Base-by-base conservation (phyloP, 2,329 filamentous ascomycete species). In the Aspergillus chevalieri region DNA sequence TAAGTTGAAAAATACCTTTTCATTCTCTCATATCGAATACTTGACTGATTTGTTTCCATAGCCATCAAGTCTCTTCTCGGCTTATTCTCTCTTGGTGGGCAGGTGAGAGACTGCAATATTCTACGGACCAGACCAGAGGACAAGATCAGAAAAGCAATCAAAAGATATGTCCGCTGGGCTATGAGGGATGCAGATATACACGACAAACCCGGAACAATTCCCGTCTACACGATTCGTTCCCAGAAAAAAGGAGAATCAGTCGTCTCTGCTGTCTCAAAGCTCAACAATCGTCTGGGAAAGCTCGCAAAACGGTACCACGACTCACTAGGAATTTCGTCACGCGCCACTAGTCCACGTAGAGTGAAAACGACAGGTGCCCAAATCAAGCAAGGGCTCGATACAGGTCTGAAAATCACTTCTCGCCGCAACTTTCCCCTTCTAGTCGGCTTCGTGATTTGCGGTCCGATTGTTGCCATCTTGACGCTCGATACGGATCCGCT, bases 151-250 rank as follows among this genome's bases (percentile, higher is more conserved):
- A 68, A 64, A 6, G 66, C 66, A 3, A 67, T 80, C 44, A 58
- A 67, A 10, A 68, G 68, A 4, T 83, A 80, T 62, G 67, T 79
- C 38, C 68, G 70, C 41, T 83, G 80, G 80, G 76, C 78, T 1
- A 60, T 78, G 48, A 65, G 63, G 22, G 80, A 83, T 55, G 73
- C 69, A 7, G 65, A 62, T 15, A 61, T 80, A 19, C 64, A 72
- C 44, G 58, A 60, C 8, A 54, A 46, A 45, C 46, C 66, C 43
- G 49, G 63, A 2, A 55, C 64, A 14, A 64, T 75, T 8, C 75
- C 77, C 0, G 62, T 79, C 8, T 69, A 82, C 53, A 62, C 70
- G 2, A 65, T 78, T 14, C 69, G 74, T 33, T 67, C 69, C 14
- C 73, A 72, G 47, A 64, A 63, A 34, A 62, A 64, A 36, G 60